Evolutionary conservation across 176 grass and related monocot species (phyloP).

Genomic region (Triticum urartu): DNA sequence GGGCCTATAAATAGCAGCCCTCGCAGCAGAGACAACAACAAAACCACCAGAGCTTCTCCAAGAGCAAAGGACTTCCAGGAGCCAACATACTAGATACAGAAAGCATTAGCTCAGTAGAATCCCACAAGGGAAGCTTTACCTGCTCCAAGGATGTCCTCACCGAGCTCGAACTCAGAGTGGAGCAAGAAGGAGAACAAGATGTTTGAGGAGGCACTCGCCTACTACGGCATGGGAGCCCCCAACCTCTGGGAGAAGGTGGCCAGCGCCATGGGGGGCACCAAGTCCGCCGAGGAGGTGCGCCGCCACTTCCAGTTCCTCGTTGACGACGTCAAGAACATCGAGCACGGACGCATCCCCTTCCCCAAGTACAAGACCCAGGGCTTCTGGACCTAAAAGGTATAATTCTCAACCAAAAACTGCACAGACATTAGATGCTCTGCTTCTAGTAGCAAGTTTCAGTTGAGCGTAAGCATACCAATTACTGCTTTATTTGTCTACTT

Average conservation of each 20-base stretch:
- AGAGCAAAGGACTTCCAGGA: conserved; percentile 23
- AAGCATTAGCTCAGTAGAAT: conserved; percentile 17
- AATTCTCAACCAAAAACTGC: conserved; percentile 3
- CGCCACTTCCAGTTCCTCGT: conserved; percentile 65
- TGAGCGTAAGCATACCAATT: not conserved
- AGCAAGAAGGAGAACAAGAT: conserved; percentile 75
- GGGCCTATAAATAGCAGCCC: conserved; percentile 48
- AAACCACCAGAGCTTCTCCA: conserved; percentile 30
- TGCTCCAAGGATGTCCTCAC: conserved; percentile 39
- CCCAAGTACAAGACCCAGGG: conserved; percentile 68
- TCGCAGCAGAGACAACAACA: conserved; percentile 8
- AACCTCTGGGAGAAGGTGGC: conserved; percentile 93
- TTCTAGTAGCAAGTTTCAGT: not conserved
- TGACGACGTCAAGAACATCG: conserved; percentile 61
- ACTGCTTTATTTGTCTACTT: not conserved
- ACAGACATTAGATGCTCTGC: not conserved
- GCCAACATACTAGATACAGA: conserved; percentile 7
- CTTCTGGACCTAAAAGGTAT: conserved; percentile 38
- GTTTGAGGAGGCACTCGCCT: conserved; percentile 77
- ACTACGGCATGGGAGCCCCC: conserved; percentile 65
- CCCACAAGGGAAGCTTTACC: not conserved
- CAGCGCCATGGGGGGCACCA: conserved; percentile 65
- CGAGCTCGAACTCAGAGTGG: conserved; percentile 45
- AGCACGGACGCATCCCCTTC: conserved; percentile 38
- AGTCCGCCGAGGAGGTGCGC: conserved; percentile 78